Evolutionary conservation across 257 asterid species (phyloP).

Genomic region (Gardenia jasminoides): DNA sequence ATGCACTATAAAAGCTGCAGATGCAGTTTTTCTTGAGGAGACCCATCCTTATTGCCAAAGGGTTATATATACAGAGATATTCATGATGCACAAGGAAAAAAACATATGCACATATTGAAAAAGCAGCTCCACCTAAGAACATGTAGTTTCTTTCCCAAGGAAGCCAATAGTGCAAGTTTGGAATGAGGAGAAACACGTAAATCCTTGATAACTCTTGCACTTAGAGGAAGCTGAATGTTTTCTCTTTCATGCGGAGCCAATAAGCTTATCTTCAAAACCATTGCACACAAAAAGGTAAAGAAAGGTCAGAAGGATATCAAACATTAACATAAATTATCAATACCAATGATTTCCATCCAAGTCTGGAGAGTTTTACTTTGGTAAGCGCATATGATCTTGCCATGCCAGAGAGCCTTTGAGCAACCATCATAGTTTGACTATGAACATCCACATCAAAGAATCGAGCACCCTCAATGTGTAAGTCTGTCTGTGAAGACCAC

Average conservation of each 20-base stretch:
- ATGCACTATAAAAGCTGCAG: conserved; percentile 15
- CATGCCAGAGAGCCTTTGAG: conserved; percentile 65
- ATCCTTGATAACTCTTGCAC: conserved; percentile 72
- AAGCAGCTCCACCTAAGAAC: conserved; percentile 58
- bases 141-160: conserved; percentile 76
- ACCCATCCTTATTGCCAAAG: neutral
- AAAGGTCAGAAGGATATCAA: conserved; percentile 13
- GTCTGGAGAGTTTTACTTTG: conserved; percentile 53
- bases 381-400: conserved; percentile 73
- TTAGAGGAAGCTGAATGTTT: conserved; percentile 60
- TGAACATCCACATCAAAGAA: conserved; percentile 69
- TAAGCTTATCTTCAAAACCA: conserved; percentile 64
- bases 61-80: neutral
- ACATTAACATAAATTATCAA: conserved; percentile 6
- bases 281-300: conserved; percentile 8
- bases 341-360: neutral
- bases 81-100: neutral
- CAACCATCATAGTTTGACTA: conserved; percentile 52
- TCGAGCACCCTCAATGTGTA: conserved; percentile 76
- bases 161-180: conserved; percentile 76
- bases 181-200: conserved; percentile 69
- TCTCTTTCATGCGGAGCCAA: conserved; percentile 54
- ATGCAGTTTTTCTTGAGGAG: neutral
- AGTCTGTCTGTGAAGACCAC: conserved; percentile 46
- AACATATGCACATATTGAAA: neutral